phyloP scores from a whole-genome alignment of 371 early-diverging fungal species.

The Thermomucor indicae-seudaticae region DNA sequence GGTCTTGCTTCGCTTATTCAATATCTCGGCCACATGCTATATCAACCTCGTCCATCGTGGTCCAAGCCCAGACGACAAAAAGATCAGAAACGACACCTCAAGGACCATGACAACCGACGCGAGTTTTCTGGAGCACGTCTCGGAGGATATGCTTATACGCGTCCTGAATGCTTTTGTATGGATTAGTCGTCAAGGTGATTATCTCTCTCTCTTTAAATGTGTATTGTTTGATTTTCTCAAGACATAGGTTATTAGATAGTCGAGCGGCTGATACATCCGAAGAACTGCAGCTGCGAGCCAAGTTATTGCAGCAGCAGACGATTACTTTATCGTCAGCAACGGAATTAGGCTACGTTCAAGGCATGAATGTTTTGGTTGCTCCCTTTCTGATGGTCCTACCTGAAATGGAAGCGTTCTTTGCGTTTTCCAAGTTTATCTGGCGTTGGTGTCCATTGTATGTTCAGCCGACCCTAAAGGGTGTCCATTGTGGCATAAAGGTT shows the following conservation, averaged over 20 bases:
- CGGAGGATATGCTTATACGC: constrained; percentile 75
- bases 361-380: constrained; percentile 93
- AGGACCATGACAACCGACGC: constrained; percentile 84
- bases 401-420: constrained; percentile 89
- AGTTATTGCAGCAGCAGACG: neutral
- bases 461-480: constrained; percentile 86
- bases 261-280: constrained; percentile 9
- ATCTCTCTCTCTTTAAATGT: neutral
- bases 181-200: constrained; percentile 43
- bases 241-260: constrained; percentile 1
- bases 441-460: constrained; percentile 90
- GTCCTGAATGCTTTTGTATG: constrained; percentile 89
- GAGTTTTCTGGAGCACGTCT: constrained; percentile 66
- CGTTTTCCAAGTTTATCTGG: constrained; percentile 80
- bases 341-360: constrained; percentile 86
- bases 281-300: constrained; percentile 11
- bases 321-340: too few species aligned
- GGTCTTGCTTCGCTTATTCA: constrained; percentile 71
- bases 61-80: constrained; percentile 65
- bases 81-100: constrained; percentile 90
- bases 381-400: constrained; percentile 90
- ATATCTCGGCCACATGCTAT: constrained; percentile 76
- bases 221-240: neutral
- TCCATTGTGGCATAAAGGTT: constrained; percentile 88
- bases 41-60: constrained; percentile 67